Percentiles rank a stretch among this genome's conserved stretches.
Conservation (phyloP, 345 rosid species). For the Lumnitzera racemosa region DNA sequence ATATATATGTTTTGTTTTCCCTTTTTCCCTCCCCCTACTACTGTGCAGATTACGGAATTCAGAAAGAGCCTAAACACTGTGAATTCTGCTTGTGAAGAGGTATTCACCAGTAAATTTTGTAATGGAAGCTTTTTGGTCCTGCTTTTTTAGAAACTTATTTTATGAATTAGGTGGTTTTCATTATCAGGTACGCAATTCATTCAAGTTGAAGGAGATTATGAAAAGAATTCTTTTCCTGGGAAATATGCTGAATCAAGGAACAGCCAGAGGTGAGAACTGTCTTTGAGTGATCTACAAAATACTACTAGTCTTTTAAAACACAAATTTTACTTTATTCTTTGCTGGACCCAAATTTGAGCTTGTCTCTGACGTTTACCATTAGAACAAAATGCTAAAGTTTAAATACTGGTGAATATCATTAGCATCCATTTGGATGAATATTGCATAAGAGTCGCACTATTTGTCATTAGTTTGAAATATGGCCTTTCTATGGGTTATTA, state of each 20-base stretch:
- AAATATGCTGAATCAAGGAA: conserved; percentile 92
- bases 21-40: conserved; percentile 9
- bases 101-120: conserved; percentile 17
- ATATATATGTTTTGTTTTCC: conserved; percentile 7
- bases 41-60: conserved; percentile 70
- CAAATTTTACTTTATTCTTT: neutral
- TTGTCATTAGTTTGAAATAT: no score
- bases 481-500: no score
- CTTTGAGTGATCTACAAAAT: neutral
- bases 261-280: conserved; percentile 78
- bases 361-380: no score
- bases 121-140: conserved; percentile 1
- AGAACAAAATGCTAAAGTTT: no score
- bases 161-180: conserved; percentile 5
- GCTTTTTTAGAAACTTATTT: neutral
- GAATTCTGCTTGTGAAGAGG: conserved; percentile 93
- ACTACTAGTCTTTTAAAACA: neutral
- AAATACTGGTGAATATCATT: no score
- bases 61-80: conserved; percentile 76
- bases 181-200: conserved; percentile 72
- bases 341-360: no score
- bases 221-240: conserved; percentile 87
- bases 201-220: conserved; percentile 88
- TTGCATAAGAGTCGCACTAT: no score
- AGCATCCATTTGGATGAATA: no score